Evolutionary conservation across 1,284 basidiomycete genomes (phyloP), one percentile per base, ranked within the genome.

Genomic region (Ganoderma resinaceum): DNA sequence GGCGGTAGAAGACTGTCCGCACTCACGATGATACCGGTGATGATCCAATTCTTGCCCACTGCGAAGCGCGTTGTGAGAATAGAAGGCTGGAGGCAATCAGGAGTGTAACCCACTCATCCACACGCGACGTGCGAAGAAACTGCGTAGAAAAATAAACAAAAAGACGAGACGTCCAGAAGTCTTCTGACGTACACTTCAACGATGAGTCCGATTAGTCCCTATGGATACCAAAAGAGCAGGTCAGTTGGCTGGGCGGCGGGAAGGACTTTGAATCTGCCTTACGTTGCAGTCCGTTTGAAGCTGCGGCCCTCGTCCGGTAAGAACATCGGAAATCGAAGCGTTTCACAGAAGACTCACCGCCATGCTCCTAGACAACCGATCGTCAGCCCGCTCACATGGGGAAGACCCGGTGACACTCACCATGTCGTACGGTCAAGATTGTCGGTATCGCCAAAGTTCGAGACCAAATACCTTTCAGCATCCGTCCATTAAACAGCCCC

Each of bases 271-370:
- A 29, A 16, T 42, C 33, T 12, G 16, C 62, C 77, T 53, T 38
- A 79, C 78, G 57, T 78, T 79, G 65, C 73, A 77, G 61, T 79
- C 78, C 52, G 77, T 76, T 73, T 77, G 77, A 7, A 78, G 55
- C 76, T 78, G 35, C 16, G 35, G n/a, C 46, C 33, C 57, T 40
- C 4, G 35, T 11, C 40, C 42, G n/a, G 20, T 53, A 14, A 43
- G 38, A 31, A 33, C 18, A 8, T 38, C 20, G 16, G 23, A 63
- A n/a, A 52, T 23, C 49, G 29, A 55, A 63, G 31, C 20, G 43
- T 52, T 38, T 29, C 61, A 46, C 12, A 37, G 23, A 37, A 37
- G 20, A 59, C 62, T 63, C 20, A 75, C 78, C 26, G 73, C 75
- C 77, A 79, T 76, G 58, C 74, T 78, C 77, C 76, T 77, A 40